A percentile compares a stretch with the other conserved stretches of the same genome.
These are phyloP conservation scores for Epichloe sylvatica DNA, from an alignment of 2,329 filamentous ascomycete genomes.

Conservation along the genomic window DNA sequence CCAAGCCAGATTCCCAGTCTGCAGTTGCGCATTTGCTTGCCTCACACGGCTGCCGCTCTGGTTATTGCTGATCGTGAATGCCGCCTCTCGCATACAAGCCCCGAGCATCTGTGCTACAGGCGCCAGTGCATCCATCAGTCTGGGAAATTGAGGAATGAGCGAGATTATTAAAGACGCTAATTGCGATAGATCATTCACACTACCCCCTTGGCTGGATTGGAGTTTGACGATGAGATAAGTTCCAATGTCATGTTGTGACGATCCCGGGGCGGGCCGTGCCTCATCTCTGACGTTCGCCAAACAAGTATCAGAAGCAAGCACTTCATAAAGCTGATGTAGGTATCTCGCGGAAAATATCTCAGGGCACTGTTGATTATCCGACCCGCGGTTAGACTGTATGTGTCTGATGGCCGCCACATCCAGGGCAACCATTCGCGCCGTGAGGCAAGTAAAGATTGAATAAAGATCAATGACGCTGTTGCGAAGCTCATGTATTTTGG, in stretches of 20 bases:
- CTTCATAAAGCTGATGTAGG: slow-evolving; percentile 28
- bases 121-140: slow-evolving; percentile 29
- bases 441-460: slow-evolving; percentile 31
- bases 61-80: slow-evolving; percentile 9
- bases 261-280: slow-evolving; percentile 3
- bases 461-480: slow-evolving; percentile 23
- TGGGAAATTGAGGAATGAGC: slow-evolving; percentile 32
- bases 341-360: slow-evolving; percentile 23
- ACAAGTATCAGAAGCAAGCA: slow-evolving; percentile 11
- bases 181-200: slow-evolving; percentile 27
- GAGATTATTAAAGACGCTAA: slow-evolving; percentile 29
- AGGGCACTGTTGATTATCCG: slow-evolving; percentile 8
- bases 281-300: slow-evolving; percentile 8
- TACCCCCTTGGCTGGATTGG: slow-evolving; percentile 27
- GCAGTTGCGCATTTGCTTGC: slow-evolving; percentile 21
- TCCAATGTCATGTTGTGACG: slow-evolving; percentile 10
- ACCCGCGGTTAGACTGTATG: slow-evolving; percentile 1
- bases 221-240: slow-evolving; percentile 31
- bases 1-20: slow-evolving; percentile 30
- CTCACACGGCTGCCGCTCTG: slow-evolving; percentile 8
- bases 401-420: slow-evolving; percentile 23
- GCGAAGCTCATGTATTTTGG: slow-evolving; percentile 15
- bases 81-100: slow-evolving; percentile 19
- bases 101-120: slow-evolving; percentile 23
- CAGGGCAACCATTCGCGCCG: slow-evolving; percentile 37